Evolutionary conservation across 2,329 filamentous ascomycete genomes (phyloP), one percentile per base, ranked within the genome.

Genomic region (Ceratocystiopsis sp.): DNA sequence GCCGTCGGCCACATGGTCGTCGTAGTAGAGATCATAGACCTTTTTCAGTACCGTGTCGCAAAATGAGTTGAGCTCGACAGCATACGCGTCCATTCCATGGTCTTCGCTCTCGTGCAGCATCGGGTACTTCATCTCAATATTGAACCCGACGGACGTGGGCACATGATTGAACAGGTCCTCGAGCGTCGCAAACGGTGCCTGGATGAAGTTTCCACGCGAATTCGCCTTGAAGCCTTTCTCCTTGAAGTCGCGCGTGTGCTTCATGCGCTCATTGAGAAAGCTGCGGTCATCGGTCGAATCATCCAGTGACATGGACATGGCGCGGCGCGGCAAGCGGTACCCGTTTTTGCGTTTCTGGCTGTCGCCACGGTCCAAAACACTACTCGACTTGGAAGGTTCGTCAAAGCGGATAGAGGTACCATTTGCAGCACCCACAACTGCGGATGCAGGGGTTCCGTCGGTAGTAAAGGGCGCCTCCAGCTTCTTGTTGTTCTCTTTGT

Each of bases 121-220:
- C 6, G 91, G 91, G 57, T 98, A 98, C 63, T 98, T 52, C 73
- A 98, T 83, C 65, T 98, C 91, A 52, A 98, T 93, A 61, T 98
- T 96, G 71, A 98, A 98, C 14, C 91, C 87, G 18, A 93, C 82
- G 14, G 75, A 69, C 49, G 81, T 73, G 0, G 86, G 85, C 35
- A 98, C 65, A 55, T 87, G 80, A 53, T 75, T 73, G 64, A 98
- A 95, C 57, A 96, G 78, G 48, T 95, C 85, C 59, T 95, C 86
- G 5, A 98, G 68, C 0, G 91, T 98, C 9, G 89, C 87, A 62
- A 98, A 98, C 0, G 89, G 86, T 0, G 84, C 85, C 58, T 96
- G 89, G 54, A 98, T 96, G 54, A 93, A 93, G 57, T 85, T 86
- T 42, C 89, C 91, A 5, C 91, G 80, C 6, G 78, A 86, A 59